Evolutionary conservation across 352 stramenopile genomes (phyloP), one percentile per base, ranked within the genome.

Genomic region (Aphanomyces stellatus): DNA sequence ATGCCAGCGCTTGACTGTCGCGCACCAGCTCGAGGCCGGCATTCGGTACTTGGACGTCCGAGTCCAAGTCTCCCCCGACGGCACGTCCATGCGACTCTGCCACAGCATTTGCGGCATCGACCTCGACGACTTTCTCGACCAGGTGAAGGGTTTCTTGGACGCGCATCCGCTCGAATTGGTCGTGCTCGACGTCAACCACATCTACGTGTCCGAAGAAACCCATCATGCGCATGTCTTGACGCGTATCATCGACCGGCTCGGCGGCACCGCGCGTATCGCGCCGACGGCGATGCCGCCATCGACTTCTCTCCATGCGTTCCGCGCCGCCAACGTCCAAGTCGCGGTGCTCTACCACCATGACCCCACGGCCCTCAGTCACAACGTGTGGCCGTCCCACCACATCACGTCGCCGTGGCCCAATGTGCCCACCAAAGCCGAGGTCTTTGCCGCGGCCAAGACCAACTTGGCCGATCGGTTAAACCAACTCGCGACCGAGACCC

Each of bases 1-100:
- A 31, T 67, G 60, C 46, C 60, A 67, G 27, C 43, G 49, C n/a
- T 4, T 67, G 24, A 57, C 60, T 2, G 57, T 67, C 49, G 19
- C 22, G 19, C 7, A 60, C 4, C 60, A 67, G n/a, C 37, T 67
- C 8, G n/a, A 51, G 15, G 37, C 48, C 25, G 60, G 60, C 1
- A 42, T 67, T 42, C 60, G 60, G 15, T 67, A 67, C 43, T 33
- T 67, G n/a, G 60, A 67, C 34, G 24, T 67, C 8, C 60, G 60
- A 10, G 25, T 67, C 46, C 60, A 67, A 37, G 48, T 53, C n/a
- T 31, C 25, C 34, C 49, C 25, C 10, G 42, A 57, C 10, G 34
- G 17, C 11, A 30, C 13, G 15, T n/a, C n/a, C n/a, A 56, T 57
- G 4, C 60, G 48, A 27, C 33, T 67, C 3, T 67, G 60, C 60